Conservation (phyloP, 2,329 filamentous ascomycete genomes). For the Cordyceps tenuipes region DNA sequence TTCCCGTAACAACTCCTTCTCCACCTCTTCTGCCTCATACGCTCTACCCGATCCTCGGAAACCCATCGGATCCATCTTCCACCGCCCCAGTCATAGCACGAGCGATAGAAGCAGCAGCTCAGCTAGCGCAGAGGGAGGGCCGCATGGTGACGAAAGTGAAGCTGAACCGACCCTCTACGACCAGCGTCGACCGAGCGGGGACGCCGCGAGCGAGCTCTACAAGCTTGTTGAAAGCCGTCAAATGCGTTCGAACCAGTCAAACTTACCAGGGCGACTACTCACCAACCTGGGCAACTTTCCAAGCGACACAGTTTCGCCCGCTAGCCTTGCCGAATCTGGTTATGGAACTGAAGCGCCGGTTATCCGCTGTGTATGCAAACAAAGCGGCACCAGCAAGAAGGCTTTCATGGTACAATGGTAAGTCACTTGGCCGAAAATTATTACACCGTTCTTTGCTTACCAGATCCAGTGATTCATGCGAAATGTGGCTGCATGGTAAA, state of each 20-base stretch:
- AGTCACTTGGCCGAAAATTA: constrained; percentile 17
- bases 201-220: constrained; percentile 52
- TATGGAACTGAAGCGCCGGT: constrained; percentile 32
- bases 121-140: constrained; percentile 28
- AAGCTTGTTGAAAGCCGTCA: constrained; percentile 48
- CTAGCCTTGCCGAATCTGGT: constrained; percentile 41
- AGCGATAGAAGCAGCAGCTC: constrained; percentile 41
- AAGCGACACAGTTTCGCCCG: constrained; percentile 40
- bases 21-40: constrained; percentile 47
- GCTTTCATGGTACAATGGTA: constrained; percentile 58
- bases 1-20: constrained; percentile 47
- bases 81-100: constrained; percentile 37
- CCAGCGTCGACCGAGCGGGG: constrained; percentile 34
- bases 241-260: constrained; percentile 29
- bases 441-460: neutral
- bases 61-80: constrained; percentile 40
- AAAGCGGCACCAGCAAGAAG: constrained; percentile 35
- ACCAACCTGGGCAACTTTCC: constrained; percentile 26
- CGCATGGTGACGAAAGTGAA: constrained; percentile 45
- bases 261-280: constrained; percentile 28
- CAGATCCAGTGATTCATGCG: constrained; percentile 49
- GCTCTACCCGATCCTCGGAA: constrained; percentile 45
- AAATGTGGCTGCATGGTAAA: constrained; percentile 56
- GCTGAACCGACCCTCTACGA: constrained; percentile 50
- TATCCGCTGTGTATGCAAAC: constrained; percentile 51